Evolutionary conservation across 2,329 filamentous ascomycete genomes (phyloP), one percentile per base, ranked within the genome.

Genomic region (Trichoderma breve): DNA sequence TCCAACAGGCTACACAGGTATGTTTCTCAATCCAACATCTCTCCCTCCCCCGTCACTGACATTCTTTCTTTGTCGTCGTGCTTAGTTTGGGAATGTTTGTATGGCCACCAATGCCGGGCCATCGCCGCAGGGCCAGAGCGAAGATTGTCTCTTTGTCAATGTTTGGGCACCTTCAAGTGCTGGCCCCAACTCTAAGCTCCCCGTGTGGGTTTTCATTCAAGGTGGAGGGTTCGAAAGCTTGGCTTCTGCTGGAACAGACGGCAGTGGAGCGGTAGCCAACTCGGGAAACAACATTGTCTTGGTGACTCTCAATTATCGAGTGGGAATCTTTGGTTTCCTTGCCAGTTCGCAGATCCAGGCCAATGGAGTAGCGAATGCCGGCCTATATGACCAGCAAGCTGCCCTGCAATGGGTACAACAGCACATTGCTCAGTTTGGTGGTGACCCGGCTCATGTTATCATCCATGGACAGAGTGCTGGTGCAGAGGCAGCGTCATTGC

Each of bases 381-480:
- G 76, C 8, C 58, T 77, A 3, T 70, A 72, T 53, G 89, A 91
- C 72, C 88, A 90, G 73, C 81, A 70, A 30, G 30, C 72, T 60
- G 74, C 61, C 51, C 9, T 73, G 34, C 18, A 51, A 47, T 76
- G 74, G 74, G 74, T 76, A 21, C 68, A 74, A 26, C 63, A 67
- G 51, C 60, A 75, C 12, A 75, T 75, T 60, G 14, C 43, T 34
- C 70, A 73, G 24, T 75, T 75, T 47, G 74, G 74, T 3, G 74
- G 74, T n/a, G 72, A 75, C 30, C 64, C 70, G 12, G 76, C 83
- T 0, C 91, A 92, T 74, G 90, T 94, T 9, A 88, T 91, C 0
- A 81, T 93, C 0, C 90, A 89, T 18, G 92, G 92, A 9, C 88
- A 86, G 73, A 92, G 89, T 65, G 91, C 92, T 2, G 92, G 92